These are phyloP conservation scores for Caryopteris hybrid DNA, from an alignment of 305 asterid species.

Conservation along the genomic window DNA sequence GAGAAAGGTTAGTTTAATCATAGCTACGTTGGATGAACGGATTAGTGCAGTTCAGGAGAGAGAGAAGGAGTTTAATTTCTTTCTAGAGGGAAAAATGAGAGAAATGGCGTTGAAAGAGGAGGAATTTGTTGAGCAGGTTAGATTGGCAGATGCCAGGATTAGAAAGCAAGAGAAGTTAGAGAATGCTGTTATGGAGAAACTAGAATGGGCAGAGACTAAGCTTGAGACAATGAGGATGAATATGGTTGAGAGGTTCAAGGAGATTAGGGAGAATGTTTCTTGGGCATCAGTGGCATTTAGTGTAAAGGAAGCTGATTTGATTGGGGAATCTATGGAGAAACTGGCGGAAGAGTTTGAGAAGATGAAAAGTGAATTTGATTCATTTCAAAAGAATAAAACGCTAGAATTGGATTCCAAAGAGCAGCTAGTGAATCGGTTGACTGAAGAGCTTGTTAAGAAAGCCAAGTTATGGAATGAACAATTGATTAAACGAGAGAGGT, in stretches of 20 bases:
- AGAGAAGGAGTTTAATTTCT: constrained; percentile 12
- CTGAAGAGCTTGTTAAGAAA: constrained; percentile 7
- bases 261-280: constrained; percentile 21
- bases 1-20: constrained; percentile 2
- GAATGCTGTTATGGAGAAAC: constrained; percentile 16
- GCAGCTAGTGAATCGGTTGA: constrained; percentile 13
- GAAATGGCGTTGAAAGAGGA: constrained; percentile 23
- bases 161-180: constrained; percentile 17
- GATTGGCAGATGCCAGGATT: constrained; percentile 22
- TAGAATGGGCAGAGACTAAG: constrained; percentile 21
- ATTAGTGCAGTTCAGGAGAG: constrained; percentile 17
- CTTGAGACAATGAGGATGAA: constrained; percentile 18
- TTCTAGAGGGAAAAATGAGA: constrained; percentile 11
- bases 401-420: constrained; percentile 21
- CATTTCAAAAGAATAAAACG: constrained; percentile 20
- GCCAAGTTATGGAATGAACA: constrained; percentile 11
- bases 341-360: constrained; percentile 25
- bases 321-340: constrained; percentile 17
- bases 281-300: neutral
- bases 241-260: constrained; percentile 22
- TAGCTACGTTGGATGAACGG: constrained; percentile 14
- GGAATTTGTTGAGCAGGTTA: constrained; percentile 16
- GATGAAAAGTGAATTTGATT: constrained; percentile 2
- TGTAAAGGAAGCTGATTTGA: constrained; percentile 15
- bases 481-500: constrained; percentile 12